Percentiles rank a stretch among this genome's conserved stretches.
phyloP scores from a whole-genome alignment of 2,329 filamentous ascomycete genomes.

The Trichoderma koningii region DNA sequence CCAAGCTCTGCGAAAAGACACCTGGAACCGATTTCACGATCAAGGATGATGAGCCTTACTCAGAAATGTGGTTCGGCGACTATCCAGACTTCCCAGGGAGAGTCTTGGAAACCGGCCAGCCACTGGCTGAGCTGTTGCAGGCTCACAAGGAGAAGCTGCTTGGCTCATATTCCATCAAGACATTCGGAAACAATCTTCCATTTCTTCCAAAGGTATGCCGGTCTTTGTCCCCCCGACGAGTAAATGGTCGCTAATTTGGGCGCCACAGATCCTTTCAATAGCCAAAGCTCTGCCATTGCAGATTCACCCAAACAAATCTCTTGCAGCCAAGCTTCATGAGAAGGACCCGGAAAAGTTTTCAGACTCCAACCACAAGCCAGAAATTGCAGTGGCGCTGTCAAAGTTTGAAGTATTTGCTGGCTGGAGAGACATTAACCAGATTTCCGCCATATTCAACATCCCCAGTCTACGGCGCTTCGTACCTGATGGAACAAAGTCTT shows the following conservation, averaged over 20 bases:
- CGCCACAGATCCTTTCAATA: background rate
- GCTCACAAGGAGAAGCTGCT: background rate
- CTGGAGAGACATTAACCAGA: slow-evolving; percentile 2
- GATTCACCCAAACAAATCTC: background rate
- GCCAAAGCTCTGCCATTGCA: background rate
- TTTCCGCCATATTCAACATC: background rate
- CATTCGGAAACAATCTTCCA: background rate
- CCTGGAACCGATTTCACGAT: background rate
- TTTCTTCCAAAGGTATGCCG: background rate
- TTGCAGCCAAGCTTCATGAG: background rate
- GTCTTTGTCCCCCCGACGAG: background rate
- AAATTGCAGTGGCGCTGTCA: background rate
- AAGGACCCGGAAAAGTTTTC: background rate
- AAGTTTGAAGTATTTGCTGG: background rate
- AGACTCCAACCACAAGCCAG: slow-evolving; percentile 3
- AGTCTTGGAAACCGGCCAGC: background rate
- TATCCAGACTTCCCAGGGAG: slow-evolving; percentile 1
- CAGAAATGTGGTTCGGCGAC: slow-evolving; percentile 4
- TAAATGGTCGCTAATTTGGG: background rate
- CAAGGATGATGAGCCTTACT: background rate
- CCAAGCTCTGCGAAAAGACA: slow-evolving; percentile 1
- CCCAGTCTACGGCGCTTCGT: slow-evolving; percentile 1
- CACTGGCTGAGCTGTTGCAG: background rate
- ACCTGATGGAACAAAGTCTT: background rate
- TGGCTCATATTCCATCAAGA: background rate